Base-by-base conservation (phyloP, 257 asterid genomes). In the Primulina huaijiensis region DNA sequence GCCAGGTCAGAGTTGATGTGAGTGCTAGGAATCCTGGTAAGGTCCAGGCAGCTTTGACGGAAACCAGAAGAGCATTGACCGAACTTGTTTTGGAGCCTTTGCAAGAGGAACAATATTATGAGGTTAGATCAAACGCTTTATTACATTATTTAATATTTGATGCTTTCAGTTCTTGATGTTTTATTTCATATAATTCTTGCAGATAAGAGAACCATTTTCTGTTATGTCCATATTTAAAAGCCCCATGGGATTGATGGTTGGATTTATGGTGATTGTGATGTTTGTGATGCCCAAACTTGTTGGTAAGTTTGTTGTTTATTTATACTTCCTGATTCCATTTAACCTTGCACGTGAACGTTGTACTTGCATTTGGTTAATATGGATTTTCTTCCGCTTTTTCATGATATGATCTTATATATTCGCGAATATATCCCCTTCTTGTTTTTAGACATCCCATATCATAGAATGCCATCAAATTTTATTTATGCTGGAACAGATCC, bases 221-320 rank as follows among this genome's bases (percentile, higher is more conserved):
- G 30, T 84, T 46, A 63, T 89, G 89, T 87, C 97, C 58, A 37
- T 93, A 14, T 71, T 90, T 83, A 93, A 93, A 72, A 93, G 99
- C 82, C 97, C 96, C 1, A 90, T 93, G 99, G 97, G 99, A 62
- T 77, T 93, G 95, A 93, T 90, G 99, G 79, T 93, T n/a, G 97
- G 99, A 20, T 93, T 93, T 75, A 89, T 93, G 99, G 88, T 75
- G 68, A 64, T 93, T 74, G 97, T 90, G 80, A 78, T 93, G 97
- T 87, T 93, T 79, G 59, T 93, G 81, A 93, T 93, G 97, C 99
- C 97, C 68, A 93, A 90, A 78, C 87, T 93, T 77, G 91, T 89
- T 74, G 99, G 99, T 89, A 85, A 87, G 97, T 75, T 71, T 60
- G 40, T 46, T 8, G 14, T 61, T 76, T 67, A 17, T 35, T 68